phyloP scores from a whole-genome alignment of 306 rosid genomes.

The Luffa acutangula region DNA sequence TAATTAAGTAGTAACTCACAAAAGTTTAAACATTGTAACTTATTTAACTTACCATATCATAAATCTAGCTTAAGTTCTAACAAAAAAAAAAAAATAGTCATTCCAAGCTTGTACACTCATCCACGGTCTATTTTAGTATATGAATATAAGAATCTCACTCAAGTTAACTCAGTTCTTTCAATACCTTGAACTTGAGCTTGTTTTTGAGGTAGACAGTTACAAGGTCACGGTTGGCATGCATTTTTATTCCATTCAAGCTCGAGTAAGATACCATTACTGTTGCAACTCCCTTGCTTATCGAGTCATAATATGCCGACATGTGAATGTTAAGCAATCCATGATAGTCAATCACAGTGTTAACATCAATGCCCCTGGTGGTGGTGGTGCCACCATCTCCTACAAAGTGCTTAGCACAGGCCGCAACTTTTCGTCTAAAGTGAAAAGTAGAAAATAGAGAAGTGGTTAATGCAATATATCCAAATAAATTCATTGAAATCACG shows the following conservation, averaged over 20 bases:
- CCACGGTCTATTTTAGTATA: not conserved
- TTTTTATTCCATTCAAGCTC: slow-evolving; percentile 72
- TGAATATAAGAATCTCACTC: not conserved
- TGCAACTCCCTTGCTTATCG: slow-evolving; percentile 66
- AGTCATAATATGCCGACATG: slow-evolving; percentile 63
- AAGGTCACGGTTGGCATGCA: slow-evolving; percentile 67
- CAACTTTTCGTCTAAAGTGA: slow-evolving; percentile 60
- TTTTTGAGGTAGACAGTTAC: slow-evolving; percentile 56
- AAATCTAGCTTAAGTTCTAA: too few species aligned
- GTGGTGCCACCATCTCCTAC: slow-evolving; percentile 99
- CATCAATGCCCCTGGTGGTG: slow-evolving; percentile 73
- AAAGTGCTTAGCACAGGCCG: slow-evolving; percentile 94
- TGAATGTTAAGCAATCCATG: slow-evolving; percentile 56
- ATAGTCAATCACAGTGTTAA: slow-evolving; percentile 54
- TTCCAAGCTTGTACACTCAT: too few species aligned
- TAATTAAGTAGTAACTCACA: too few species aligned
- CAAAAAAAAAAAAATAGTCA: too few species aligned
- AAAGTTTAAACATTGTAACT: too few species aligned
- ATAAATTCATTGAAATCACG: not conserved
- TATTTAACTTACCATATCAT: too few species aligned
- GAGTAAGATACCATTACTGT: slow-evolving; percentile 75
- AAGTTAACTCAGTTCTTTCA: not conserved
- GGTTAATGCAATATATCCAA: slow-evolving; percentile 11
- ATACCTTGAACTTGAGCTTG: slow-evolving; percentile 57
- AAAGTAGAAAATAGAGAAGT: slow-evolving; percentile 6